phyloP scores from a whole-genome alignment of 495 filamentous ascomycete species.

The Penicillium desertorum region DNA sequence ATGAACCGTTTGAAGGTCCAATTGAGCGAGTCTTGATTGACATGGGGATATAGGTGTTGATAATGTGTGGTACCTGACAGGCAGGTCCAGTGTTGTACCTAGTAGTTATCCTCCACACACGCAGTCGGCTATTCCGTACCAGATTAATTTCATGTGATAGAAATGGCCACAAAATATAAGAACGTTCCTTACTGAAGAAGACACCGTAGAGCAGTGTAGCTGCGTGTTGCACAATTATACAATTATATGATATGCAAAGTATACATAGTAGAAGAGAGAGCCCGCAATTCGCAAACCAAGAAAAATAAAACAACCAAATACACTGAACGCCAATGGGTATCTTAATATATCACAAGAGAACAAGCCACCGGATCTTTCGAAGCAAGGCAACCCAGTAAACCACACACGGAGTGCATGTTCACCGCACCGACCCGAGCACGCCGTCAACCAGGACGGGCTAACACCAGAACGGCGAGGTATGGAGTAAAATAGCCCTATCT shows the following conservation, averaged over 20 bases:
- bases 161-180: neutral
- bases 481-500: neutral
- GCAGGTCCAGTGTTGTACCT: neutral
- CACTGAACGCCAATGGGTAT: slow-evolving; percentile 34
- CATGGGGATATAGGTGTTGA: neutral
- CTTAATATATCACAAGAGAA: slow-evolving; percentile 19
- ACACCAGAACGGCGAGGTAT: neutral
- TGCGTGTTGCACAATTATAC: neutral
- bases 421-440: neutral
- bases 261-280: neutral
- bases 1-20: neutral
- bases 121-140: neutral
- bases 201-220: neutral
- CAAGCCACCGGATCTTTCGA: slow-evolving; percentile 5
- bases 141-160: neutral
- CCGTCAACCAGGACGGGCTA: slow-evolving; percentile 6
- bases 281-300: neutral
- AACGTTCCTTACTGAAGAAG: neutral
- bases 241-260: neutral
- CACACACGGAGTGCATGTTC: slow-evolving; percentile 1
- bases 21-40: neutral
- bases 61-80: neutral
- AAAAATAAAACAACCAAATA: slow-evolving; percentile 6
- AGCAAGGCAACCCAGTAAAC: neutral
- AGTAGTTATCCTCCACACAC: no score